Conservation (phyloP, 306 rosid species). For the Vicia sativa region DNA sequence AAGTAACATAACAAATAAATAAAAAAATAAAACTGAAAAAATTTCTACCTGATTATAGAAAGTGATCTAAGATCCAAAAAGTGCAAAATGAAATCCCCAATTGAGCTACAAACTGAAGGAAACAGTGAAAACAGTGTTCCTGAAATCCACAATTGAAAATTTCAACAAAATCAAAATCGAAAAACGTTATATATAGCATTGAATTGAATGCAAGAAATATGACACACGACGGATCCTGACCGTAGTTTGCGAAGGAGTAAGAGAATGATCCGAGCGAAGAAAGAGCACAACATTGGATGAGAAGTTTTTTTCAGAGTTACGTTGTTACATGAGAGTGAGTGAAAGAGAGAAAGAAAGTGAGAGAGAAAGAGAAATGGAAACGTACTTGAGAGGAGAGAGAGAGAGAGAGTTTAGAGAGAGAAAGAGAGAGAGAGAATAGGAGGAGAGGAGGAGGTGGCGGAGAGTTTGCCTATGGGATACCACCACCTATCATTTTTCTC, state of each 20-base stretch:
- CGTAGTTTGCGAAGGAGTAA: conserved; percentile 42
- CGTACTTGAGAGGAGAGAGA: background rate
- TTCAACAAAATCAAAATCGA: background rate
- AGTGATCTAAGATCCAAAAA: conserved; percentile 32
- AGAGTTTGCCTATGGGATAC: conserved; percentile 14
- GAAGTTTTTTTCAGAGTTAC: no score
- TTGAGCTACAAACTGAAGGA: conserved; percentile 42
- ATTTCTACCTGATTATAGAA: conserved; percentile 43
- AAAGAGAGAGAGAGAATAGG: background rate
- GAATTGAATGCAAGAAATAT: background rate
- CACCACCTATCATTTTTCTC: conserved; percentile 18
- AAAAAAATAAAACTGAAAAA: background rate
- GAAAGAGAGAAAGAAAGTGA: background rate
- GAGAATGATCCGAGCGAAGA: conserved; percentile 47
- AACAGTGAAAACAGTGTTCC: conserved; percentile 45
- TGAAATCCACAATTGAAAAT: conserved; percentile 34
- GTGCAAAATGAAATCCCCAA: conserved; percentile 39
- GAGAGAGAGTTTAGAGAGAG: background rate
- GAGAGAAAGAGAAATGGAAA: background rate
- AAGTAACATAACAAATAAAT: background rate
- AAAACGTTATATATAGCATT: conserved; percentile 2
- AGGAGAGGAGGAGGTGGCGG: conserved; percentile 7
- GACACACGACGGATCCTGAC: conserved; percentile 51
- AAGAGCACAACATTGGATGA: conserved; percentile 43
- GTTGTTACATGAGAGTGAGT: background rate